phyloP scores from a whole-genome alignment of 495 filamentous ascomycete species.

The Usnea hakonensis region DNA sequence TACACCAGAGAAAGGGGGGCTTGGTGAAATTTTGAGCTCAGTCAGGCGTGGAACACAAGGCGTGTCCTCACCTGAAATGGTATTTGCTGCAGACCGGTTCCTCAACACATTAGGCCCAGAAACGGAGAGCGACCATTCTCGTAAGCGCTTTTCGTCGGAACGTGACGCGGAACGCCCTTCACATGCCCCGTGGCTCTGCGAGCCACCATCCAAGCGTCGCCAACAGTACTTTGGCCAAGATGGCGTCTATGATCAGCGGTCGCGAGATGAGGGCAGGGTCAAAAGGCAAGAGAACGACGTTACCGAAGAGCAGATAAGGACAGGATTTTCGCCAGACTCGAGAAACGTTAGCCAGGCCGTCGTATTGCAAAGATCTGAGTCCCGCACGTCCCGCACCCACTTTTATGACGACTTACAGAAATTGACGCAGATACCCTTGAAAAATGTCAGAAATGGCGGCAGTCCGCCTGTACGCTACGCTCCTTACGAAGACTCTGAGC shows the following conservation, averaged over 20 bases:
- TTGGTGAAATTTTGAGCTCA: conserved; percentile 17
- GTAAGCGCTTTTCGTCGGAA: conserved; percentile 1
- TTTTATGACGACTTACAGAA: not conserved
- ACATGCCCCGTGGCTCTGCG: conserved; percentile 6
- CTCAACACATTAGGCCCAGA: conserved; percentile 32
- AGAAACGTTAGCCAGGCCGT: not conserved
- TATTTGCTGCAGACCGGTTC: conserved; percentile 37
- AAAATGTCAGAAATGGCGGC: not conserved
- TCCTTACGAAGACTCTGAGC: conserved; percentile 11
- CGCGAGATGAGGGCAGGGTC: not conserved
- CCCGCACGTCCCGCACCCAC: not conserved
- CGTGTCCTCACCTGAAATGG: conserved; percentile 18
- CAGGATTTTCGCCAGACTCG: not conserved
- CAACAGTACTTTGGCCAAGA: conserved; percentile 10
- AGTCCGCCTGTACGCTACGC: conserved; percentile 8
- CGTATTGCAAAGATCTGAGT: not conserved
- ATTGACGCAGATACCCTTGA: conserved; percentile 4
- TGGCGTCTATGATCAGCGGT: conserved; percentile 5
- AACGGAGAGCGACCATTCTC: not conserved
- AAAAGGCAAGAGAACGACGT: not conserved
- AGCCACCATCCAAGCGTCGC: conserved; percentile 5
- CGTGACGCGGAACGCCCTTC: conserved; percentile 1
- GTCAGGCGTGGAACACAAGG: conserved; percentile 9
- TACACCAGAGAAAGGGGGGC: conserved; percentile 30
- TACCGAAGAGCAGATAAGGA: not conserved